Evolutionary conservation across 768 basidiomycete species (phyloP), one percentile per base, ranked within the genome.

Genomic region (Calocybe gangraenosa): DNA sequence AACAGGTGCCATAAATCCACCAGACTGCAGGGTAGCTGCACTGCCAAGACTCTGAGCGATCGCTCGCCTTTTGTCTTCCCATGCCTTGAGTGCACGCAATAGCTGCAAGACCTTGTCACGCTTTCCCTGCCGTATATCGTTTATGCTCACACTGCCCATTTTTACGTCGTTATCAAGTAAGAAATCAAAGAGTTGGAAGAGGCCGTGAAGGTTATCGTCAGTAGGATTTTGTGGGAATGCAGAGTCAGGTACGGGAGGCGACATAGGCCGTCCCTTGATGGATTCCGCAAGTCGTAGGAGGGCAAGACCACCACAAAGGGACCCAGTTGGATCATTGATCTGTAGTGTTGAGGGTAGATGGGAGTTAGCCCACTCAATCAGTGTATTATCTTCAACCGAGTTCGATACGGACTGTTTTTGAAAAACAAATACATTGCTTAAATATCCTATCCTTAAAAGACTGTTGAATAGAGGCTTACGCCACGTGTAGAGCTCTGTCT

Each of bases 131-230:
- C 90, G 74, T 25, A 98, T 75, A 64, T 98, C 95, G 59, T 95
- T 95, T 66, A 96, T 94, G 55, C 88, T 92, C 23, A 97, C 85
- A 49, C 82, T 80, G 7, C 88, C 93, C 73, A 95, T 89, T 66
- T 87, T 86, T 46, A 94, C 82, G 39, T 92, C 92, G 49, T 92
- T 90, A 56, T 94, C 92, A 37, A 97, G 75, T 44, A 96, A 65
- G 65, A 91, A 93, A 65, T 97, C 94, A 65, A 96, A 95, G 44
- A 95, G 68, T 46, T 79, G 74, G 70, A 95, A 93, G 21, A 95
- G 69, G 13, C 92, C 91, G 20, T 92, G 89, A 11, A 95, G 69
- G 53, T 86, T 88, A 52, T 94, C 86, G 58, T 92, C 86, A 49
- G 73, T 70, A 10, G 75, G 65, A 32, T 75, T 76, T 7, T 68